Evolutionary conservation across 441 rosid genomes (phyloP), one percentile per base, ranked within the genome.

Genomic region (Bocquillonia castaneifolia): DNA sequence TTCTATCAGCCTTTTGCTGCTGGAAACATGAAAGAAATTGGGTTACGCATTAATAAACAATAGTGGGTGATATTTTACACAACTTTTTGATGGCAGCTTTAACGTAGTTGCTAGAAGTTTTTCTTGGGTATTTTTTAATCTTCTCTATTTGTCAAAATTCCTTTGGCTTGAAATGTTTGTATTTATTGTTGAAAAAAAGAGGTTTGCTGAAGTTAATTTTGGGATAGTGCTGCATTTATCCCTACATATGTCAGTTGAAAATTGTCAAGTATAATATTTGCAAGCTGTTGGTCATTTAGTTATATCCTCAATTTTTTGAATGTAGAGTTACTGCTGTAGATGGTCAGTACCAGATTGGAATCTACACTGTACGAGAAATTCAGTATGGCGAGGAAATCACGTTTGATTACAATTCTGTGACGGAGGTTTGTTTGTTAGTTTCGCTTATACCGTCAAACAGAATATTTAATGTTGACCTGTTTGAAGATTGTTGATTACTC

Each of bases 271-370:
- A 20, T 36, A 32, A 45, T 73, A 29, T 32, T 56, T 23, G 25
- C 28, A 20, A 50, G 57, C 56, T 56, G 71, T 73, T 34, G 25
- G 36, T 32, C 13, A 64, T 32, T 58, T 56, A 45, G 52, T 50
- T 48, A 65, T 68, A 23, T 22, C 65, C 25, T 29, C 62, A 23
- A 73, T 78, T 65, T 73, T 29, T 72, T 76, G 57, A 70, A 72
- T 79, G 74, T 84, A 95, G 99, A 80, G 99, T 95, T 74, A 95
- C 99, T 74, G 97, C 99, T 51, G 99, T 95, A 29, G 94, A 79
- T 84, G 99, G 99, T 73, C 93, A 88, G 63, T 95, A 95, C 77
- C 99, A 92, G 85, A 95, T 95, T 80, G 99, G 99, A 59, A 95
- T 95, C 66, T 95, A 95, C 60, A 74, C 91, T 48, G 83, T 91